These are phyloP conservation scores for Prunus yedoensis DNA, from an alignment of 331 rosid genomes.

Conservation along the genomic window DNA sequence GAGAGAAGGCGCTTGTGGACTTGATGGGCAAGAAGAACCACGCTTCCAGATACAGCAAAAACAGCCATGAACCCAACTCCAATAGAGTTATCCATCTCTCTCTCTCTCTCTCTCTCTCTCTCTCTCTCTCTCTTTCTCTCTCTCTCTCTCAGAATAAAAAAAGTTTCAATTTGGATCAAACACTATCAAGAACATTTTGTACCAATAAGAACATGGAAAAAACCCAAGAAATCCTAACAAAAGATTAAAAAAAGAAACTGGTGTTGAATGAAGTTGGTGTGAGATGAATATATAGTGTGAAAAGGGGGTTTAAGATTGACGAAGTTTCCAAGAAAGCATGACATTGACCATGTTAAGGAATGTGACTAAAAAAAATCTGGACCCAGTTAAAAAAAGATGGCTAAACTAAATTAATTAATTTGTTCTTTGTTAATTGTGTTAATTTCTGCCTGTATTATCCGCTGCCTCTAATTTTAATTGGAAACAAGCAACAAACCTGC, in stretches of 20 bases:
- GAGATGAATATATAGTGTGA: neutral
- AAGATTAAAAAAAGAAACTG: neutral
- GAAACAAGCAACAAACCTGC: slow-evolving; percentile 7
- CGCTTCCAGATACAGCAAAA: slow-evolving; percentile 75
- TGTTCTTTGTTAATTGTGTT: neutral
- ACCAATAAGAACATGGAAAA: slow-evolving; percentile 18
- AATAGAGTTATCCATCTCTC: slow-evolving; percentile 48
- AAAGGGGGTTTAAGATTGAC: neutral
- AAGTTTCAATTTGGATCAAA: slow-evolving; percentile 13
- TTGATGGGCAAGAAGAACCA: slow-evolving; percentile 64
- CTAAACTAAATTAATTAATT: neutral
- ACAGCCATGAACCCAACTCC: slow-evolving; percentile 77
- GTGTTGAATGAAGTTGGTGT: slow-evolving; percentile 5
- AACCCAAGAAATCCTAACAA: neutral
- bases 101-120: neutral
- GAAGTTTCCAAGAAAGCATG: slow-evolving; percentile 8
- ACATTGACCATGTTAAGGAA: neutral
- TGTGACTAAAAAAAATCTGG: neutral
- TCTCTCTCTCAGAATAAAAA: neutral
- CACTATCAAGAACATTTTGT: slow-evolving; percentile 5
- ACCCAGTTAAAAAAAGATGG: slow-evolving; percentile 4
- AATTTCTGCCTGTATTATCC: slow-evolving; percentile 6
- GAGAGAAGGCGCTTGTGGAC: slow-evolving; percentile 70
- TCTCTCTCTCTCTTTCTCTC: neutral
- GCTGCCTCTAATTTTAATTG: slow-evolving; percentile 14